Percentiles rank a stretch among this genome's conserved stretches.
phyloP scores from a whole-genome alignment of 2,329 filamentous ascomycete genomes.

The Escovopsis sp. region DNA sequence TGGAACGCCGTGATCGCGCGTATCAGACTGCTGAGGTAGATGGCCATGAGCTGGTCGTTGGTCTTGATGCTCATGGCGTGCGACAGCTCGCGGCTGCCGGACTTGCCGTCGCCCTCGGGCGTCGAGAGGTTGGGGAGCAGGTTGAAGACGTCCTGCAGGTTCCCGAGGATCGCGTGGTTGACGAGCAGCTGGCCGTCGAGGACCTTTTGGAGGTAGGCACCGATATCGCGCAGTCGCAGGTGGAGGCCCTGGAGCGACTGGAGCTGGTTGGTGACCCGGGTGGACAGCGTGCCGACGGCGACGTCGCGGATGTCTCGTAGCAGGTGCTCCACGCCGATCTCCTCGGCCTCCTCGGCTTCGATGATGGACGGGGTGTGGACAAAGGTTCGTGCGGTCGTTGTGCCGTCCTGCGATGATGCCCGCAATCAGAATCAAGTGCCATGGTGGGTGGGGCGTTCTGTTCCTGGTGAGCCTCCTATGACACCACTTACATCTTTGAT shows the following conservation, averaged over 20 bases:
- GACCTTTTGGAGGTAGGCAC: conserved; percentile 89
- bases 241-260: conserved; percentile 95
- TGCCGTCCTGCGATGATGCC: conserved; percentile 58
- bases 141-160: conserved; percentile 99
- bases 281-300: conserved; percentile 89
- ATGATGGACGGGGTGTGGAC: conserved; percentile 97
- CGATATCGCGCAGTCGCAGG: conserved; percentile 86
- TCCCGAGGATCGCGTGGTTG: conserved; percentile 93
- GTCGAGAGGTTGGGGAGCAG: conserved; percentile 90
- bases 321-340: conserved; percentile 96
- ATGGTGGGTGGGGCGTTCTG: not conserved
- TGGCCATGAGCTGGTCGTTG: conserved; percentile 96
- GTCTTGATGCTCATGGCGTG: conserved; percentile 98
- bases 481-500: conserved; percentile 71
- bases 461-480: not conserved
- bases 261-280: conserved; percentile 91
- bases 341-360: conserved; percentile 96
- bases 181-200: conserved; percentile 83
- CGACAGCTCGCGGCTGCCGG: conserved; percentile 70
- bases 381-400: conserved; percentile 91
- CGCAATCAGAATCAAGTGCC: conserved; percentile 3
- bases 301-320: conserved; percentile 97
- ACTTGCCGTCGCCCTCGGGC: conserved; percentile 51
- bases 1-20: conserved; percentile 97
- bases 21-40: conserved; percentile 94